A percentile compares a stretch with the other conserved stretches of the same genome.
Evolutionary conservation across 2,329 filamentous ascomycete species (phyloP).

Genomic region (Colletotrichum australisinense): DNA sequence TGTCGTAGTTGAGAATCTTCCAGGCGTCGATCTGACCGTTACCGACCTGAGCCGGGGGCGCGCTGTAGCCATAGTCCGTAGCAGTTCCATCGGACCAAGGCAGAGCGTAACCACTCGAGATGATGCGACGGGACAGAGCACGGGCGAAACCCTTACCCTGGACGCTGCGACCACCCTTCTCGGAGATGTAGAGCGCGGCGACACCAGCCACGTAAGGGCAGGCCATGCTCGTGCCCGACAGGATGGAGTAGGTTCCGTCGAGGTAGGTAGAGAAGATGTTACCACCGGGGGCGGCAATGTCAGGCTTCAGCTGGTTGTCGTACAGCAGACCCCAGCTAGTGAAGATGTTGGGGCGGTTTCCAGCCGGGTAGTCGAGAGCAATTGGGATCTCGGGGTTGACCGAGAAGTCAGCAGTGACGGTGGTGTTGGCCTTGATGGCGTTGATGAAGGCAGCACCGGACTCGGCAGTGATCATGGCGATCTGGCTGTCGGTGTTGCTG

Average conservation of each 20-base stretch:
- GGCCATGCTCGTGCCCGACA: constrained; percentile 61
- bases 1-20: constrained; percentile 53
- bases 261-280: constrained; percentile 56
- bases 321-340: constrained; percentile 57
- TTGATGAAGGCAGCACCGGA: constrained; percentile 41
- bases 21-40: constrained; percentile 55
- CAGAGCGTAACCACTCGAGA: constrained; percentile 46
- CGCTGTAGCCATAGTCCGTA: constrained; percentile 38
- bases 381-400: constrained; percentile 39
- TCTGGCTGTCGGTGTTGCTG: constrained; percentile 24
- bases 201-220: constrained; percentile 54
- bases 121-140: constrained; percentile 45
- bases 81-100: constrained; percentile 45
- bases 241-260: constrained; percentile 51
- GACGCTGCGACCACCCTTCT: constrained; percentile 43
- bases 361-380: constrained; percentile 40
- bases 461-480: constrained; percentile 40
- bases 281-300: constrained; percentile 56
- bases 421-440: constrained; percentile 39
- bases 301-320: constrained; percentile 56
- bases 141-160: constrained; percentile 46
- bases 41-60: constrained; percentile 53
- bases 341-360: constrained; percentile 50
- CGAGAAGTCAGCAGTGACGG: constrained; percentile 46
- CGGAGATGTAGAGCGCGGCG: constrained; percentile 47